phyloP scores from a whole-genome alignment of 352 stramenopile genomes.

The Globisporangium nunn region DNA sequence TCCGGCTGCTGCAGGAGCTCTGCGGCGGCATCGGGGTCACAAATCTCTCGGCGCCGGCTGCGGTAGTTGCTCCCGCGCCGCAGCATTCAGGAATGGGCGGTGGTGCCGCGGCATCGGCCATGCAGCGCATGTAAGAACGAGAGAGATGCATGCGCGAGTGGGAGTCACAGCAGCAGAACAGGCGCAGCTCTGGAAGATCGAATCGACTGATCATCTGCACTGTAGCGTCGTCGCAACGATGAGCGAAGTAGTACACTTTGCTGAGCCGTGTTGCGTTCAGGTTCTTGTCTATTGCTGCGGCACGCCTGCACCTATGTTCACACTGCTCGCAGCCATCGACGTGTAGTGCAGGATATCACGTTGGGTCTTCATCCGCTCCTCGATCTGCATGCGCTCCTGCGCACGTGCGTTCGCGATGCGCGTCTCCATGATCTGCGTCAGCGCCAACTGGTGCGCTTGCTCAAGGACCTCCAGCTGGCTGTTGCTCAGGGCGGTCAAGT shows the following conservation, averaged over 20 bases:
- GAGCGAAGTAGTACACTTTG: too few species aligned
- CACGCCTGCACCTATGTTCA: too few species aligned
- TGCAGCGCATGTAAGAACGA: not conserved
- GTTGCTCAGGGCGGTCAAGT: slow-evolving; percentile 54
- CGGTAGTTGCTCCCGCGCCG: not conserved
- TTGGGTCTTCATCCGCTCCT: slow-evolving; percentile 72
- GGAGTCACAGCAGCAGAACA: too few species aligned
- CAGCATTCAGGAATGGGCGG: not conserved
- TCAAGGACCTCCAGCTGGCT: slow-evolving; percentile 72
- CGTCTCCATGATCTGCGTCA: slow-evolving; percentile 55
- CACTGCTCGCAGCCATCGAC: slow-evolving; percentile 5
- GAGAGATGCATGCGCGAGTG: too few species aligned
- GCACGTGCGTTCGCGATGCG: slow-evolving; percentile 45
- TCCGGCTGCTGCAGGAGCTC: slow-evolving; percentile 72
- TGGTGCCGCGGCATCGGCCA: not conserved
- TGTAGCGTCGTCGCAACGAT: too few species aligned
- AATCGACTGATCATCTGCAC: too few species aligned
- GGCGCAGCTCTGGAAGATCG: too few species aligned
- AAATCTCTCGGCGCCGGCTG: not conserved
- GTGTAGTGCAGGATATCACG: slow-evolving; percentile 46
- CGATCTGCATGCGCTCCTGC: slow-evolving; percentile 55
- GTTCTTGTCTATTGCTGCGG: too few species aligned
- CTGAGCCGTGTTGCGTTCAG: too few species aligned
- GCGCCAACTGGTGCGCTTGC: slow-evolving; percentile 43
- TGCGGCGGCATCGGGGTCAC: slow-evolving; percentile 22